These are phyloP conservation scores for Mallotus nudiflorus DNA, from an alignment of 345 rosid species.

Conservation along the genomic window DNA sequence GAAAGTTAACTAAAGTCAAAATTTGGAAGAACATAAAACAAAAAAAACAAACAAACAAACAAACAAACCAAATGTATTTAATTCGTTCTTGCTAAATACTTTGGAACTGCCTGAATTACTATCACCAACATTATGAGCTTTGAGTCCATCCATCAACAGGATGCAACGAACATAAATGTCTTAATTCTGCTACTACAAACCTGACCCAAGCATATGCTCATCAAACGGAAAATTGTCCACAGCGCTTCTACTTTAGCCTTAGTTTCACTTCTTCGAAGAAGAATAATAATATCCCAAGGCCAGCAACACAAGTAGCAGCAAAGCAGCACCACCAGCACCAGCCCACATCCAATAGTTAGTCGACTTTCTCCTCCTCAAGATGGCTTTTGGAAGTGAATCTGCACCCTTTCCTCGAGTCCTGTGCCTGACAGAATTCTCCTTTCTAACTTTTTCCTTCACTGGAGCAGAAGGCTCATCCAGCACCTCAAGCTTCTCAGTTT, in stretches of 20 bases:
- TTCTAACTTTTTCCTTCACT: conserved; percentile 40
- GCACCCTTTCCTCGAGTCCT: conserved; percentile 55
- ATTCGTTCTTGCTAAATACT: conserved; percentile 17
- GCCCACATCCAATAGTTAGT: conserved; percentile 72
- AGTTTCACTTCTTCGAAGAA: conserved; percentile 33
- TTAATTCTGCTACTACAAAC: conserved; percentile 19
- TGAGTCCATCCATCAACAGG: conserved; percentile 36
- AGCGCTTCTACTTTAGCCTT: conserved; percentile 13
- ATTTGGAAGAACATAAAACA: conserved; percentile 20
- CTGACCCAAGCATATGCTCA: conserved; percentile 17
- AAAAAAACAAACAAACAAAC: no score
- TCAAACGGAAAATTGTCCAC: conserved; percentile 26
- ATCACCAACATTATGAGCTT: conserved; percentile 34
- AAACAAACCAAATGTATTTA: conserved; percentile 22
- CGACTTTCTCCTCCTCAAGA: conserved; percentile 68
- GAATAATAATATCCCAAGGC: conserved; percentile 49
- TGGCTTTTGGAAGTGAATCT: conserved; percentile 65
- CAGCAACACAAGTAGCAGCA: conserved; percentile 42
- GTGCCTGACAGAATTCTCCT: conserved; percentile 48
- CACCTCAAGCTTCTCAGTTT: conserved; percentile 48
- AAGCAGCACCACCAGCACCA: conserved; percentile 55
- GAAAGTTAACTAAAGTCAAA: conserved; percentile 28
- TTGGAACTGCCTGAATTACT: conserved; percentile 21
- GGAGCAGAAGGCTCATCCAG: conserved; percentile 36
- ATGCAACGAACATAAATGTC: conserved; percentile 35